Percentiles rank a stretch among this genome's conserved stretches.
Conservation (phyloP, 176 grass and related monocot species). For the Puccinellia tenuiflora region DNA sequence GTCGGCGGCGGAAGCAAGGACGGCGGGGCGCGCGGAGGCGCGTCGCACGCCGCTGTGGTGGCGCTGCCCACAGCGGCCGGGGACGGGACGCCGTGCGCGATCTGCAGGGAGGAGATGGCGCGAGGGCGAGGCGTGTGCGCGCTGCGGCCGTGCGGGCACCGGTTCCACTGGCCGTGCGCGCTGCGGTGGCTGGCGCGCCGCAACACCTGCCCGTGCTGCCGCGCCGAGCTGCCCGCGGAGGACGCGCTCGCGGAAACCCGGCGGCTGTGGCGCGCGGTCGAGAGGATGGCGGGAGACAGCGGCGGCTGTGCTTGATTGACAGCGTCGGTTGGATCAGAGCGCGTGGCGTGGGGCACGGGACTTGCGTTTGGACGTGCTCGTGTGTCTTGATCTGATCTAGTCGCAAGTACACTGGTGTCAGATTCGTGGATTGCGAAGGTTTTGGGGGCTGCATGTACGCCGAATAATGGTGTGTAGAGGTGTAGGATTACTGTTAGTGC, state of each 20-base stretch:
- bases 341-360: neutral
- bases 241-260: constrained; percentile 59
- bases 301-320: constrained; percentile 24
- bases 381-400: constrained; percentile 19
- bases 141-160: constrained; percentile 65
- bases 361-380: constrained; percentile 22
- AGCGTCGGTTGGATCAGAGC: neutral
- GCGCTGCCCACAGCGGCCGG: constrained; percentile 31
- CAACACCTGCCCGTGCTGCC: constrained; percentile 93
- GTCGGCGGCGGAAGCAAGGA: neutral
- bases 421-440: constrained; percentile 14
- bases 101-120: constrained; percentile 84
- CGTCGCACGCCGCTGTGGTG: constrained; percentile 43
- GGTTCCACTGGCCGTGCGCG: constrained; percentile 83
- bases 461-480: neutral
- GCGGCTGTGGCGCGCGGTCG: constrained; percentile 60
- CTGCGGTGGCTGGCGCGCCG: constrained; percentile 59
- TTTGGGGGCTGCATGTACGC: neutral
- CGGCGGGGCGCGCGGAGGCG: constrained; percentile 3
- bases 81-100: constrained; percentile 53
- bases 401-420: constrained; percentile 12
- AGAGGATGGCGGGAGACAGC: constrained; percentile 45
- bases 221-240: constrained; percentile 66
- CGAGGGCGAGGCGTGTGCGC: constrained; percentile 38
- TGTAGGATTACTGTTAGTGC: neutral